Base-by-base conservation (phyloP, 495 filamentous ascomycete species). In the Penicillium longicatenatum region DNA sequence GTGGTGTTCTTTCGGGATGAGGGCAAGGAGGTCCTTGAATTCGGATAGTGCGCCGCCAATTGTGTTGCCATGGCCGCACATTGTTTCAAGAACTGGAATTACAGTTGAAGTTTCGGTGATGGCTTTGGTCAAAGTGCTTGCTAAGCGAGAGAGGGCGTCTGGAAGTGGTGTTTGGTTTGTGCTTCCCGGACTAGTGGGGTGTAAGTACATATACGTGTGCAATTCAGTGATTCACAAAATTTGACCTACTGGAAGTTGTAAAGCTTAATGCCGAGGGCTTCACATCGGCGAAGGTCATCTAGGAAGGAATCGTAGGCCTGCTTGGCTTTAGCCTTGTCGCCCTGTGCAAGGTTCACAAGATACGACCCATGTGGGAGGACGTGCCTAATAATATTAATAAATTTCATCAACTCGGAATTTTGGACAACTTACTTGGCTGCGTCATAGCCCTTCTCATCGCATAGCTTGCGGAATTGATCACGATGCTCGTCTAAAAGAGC, bases 331-430 rank as follows among this genome's bases (percentile, higher is more conserved):
- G 79, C 80, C 29, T 82, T 70, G 63, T 97, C 92, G 16, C 82
- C 76, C 66, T 96, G 89, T 1, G 94, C 94, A 26, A 98, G 86
- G 68, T 98, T 98, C 61, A 98, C 90, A 12, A 98, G 86, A 69
- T 98, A 98, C 3, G 91, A 96, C 43, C 93, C 94, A 69, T 98
- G 94, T 0, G 94, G 94, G 2, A 98, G 79, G 50, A 92, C 78
- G 64, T 91, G 86, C 73, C 81, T 78, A 29, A 14, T 33, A n/a
- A 22, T n/a, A 30, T n/a, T 52, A 46, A 14, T 30, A 39, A 1
- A 21, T n/a, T 16, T 20, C 5, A 16, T 44, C 24, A 29, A 30
- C 6, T 22, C 31, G n/a, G 16, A 17, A 8, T 7, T 45, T 2
- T n/a, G 19, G 20, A 12, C n/a, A 5, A 72, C 70, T 63, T 67